A percentile compares a stretch with the other conserved stretches of the same genome.
These are phyloP conservation scores for Carex myosuroides DNA, from an alignment of 176 grass and related monocot genomes.

Conservation along the genomic window DNA sequence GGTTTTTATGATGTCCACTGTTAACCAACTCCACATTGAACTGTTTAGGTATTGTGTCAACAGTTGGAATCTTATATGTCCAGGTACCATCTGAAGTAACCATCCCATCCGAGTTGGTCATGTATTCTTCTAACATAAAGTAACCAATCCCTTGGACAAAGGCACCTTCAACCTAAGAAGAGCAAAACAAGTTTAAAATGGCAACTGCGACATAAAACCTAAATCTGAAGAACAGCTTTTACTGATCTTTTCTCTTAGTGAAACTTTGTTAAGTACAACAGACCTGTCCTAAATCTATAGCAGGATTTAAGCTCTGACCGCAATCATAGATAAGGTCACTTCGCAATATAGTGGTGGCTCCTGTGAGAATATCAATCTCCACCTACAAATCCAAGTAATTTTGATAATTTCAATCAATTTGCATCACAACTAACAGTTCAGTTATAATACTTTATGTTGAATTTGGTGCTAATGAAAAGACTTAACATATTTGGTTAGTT, in stretches of 20 bases:
- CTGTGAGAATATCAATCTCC: slow-evolving; percentile 91
- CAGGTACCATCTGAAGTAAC: slow-evolving; percentile 78
- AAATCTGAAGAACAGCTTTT: not conserved
- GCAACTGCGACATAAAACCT: not conserved
- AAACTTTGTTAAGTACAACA: slow-evolving; percentile 6
- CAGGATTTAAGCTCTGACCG: slow-evolving; percentile 94
- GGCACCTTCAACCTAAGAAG: slow-evolving; percentile 78
- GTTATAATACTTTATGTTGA: not conserved
- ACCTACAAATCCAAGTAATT: slow-evolving; percentile 39
- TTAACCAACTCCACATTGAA: slow-evolving; percentile 86
- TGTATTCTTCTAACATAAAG: slow-evolving; percentile 76
- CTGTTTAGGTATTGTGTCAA: slow-evolving; percentile 77
- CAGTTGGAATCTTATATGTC: slow-evolving; percentile 93
- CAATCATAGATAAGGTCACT: slow-evolving; percentile 90
- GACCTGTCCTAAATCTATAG: slow-evolving; percentile 91
- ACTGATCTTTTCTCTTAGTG: not conserved
- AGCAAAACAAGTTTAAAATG: not conserved
- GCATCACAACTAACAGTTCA: not conserved
- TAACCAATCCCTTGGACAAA: slow-evolving; percentile 95
- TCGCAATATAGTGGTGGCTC: slow-evolving; percentile 60
- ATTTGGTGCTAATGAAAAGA: slow-evolving; percentile 7
- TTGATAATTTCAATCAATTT: not conserved
- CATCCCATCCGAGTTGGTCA: slow-evolving; percentile 61
- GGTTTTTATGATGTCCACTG: slow-evolving; percentile 80
- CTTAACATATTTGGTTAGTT: not conserved